phyloP scores from a whole-genome alignment of 1,284 basidiomycete species.

The Austropuccinia psidii region DNA sequence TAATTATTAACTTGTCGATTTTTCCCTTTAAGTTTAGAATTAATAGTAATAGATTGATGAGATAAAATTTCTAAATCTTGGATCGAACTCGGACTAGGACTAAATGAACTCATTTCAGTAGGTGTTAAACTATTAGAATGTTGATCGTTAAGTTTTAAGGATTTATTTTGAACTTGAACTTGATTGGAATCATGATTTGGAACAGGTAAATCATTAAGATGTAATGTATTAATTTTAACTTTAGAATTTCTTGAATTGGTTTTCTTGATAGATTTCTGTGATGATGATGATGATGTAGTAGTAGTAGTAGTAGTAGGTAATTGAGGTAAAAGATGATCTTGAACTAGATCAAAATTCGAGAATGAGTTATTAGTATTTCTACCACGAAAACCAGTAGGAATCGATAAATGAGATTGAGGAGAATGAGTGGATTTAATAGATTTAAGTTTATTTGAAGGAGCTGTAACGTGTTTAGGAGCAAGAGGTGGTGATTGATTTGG shows the following conservation, averaged over 20 bases:
- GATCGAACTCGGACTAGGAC: constrained; percentile 44
- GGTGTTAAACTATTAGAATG: constrained; percentile 37
- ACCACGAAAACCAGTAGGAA: constrained; percentile 9
- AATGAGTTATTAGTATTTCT: constrained; percentile 30
- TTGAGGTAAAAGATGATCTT: background rate
- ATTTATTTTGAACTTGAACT: background rate
- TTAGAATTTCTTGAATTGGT: constrained; percentile 11
- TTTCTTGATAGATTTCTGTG: background rate
- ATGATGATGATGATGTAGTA: background rate
- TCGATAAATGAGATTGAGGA: background rate
- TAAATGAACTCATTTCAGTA: constrained; percentile 42
- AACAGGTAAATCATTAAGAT: constrained; percentile 29
- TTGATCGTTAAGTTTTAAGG: background rate
- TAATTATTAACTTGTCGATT: no score
- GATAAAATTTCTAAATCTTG: constrained; percentile 45
- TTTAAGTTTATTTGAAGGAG: constrained; percentile 56
- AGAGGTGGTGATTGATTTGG: constrained; percentile 80
- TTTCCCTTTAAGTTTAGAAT: no score
- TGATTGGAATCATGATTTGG: background rate
- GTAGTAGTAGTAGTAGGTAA: no score
- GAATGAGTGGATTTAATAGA: constrained; percentile 40
- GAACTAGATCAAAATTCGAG: constrained; percentile 32
- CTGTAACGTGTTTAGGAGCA: constrained; percentile 89
- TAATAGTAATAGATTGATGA: constrained; percentile 44
- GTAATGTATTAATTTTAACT: constrained; percentile 5